Evolutionary conservation across 2,329 filamentous ascomycete species (phyloP), one percentile per base, ranked within the genome.

Genomic region (Alternaria brassicae): DNA sequence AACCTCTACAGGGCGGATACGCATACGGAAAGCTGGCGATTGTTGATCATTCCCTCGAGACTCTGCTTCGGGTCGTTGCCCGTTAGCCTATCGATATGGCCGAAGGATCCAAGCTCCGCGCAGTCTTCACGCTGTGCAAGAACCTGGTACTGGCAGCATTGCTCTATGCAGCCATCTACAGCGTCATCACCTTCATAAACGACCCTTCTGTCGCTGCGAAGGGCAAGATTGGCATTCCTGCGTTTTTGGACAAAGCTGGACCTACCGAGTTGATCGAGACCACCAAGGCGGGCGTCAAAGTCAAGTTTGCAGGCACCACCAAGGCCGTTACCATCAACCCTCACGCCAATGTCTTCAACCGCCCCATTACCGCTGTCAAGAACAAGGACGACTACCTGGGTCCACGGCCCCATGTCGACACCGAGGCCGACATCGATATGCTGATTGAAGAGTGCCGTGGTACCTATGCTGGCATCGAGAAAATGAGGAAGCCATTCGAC

Each of bases 401-500:
- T 3, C 74, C 77, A 32, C 78, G 84, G 47, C 83, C 83, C 4
- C 77, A 84, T 62, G 78, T 84, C 41, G 82, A 86, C 65, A 84
- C 82, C 19, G 79, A 84, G 67, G 84, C 83, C 19, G 83, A 86
- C 63, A 72, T 85, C 54, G 78, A 83, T 52, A 78, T 80, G 72
- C 67, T 86, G 54, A 80, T 86, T 10, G 81, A 85, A 63, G 78
- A 82, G 61, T 86, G 84, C 70, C 75, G 83, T 63, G 84, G 84
- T 13, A 81, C 81, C 36, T 82, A 84, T 61, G 68, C 72, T 48
- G 81, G 82, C n/a, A 74, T 85, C 21, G 83, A 86, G 73, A 84
- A 83, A 77, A 84, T 85, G 83, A 75, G 81, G 51, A 81, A 82
- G 63, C 82, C 85, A 3, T 81, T 81, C 51, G 81, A 84, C 55